Conservation (phyloP, 2,329 filamentous ascomycete species). For the Fusarium newnesense region DNA sequence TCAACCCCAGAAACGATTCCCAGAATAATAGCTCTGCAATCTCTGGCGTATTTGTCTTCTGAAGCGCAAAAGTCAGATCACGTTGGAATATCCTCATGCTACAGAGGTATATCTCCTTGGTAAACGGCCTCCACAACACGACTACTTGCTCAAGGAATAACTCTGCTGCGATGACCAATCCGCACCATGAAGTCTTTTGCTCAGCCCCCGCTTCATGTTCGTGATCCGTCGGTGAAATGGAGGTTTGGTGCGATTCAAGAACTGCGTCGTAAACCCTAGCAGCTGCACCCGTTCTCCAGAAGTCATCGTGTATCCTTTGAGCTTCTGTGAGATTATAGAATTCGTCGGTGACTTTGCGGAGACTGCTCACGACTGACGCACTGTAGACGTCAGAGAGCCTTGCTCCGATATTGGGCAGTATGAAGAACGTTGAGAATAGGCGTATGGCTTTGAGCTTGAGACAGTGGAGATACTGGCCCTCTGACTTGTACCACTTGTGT, state of each 20-base stretch:
- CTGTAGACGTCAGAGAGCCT: not conserved
- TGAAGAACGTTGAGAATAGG: constrained; percentile 16
- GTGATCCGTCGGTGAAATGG: not conserved
- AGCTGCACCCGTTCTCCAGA: not conserved
- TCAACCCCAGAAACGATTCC: not conserved
- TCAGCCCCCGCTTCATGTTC: not conserved
- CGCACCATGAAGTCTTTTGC: constrained; percentile 2
- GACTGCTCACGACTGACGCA: not conserved
- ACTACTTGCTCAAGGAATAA: constrained; percentile 6
- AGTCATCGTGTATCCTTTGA: not conserved
- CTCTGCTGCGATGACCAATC: not conserved
- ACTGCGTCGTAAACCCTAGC: not conserved
- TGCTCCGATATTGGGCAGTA: not conserved
- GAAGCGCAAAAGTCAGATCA: not conserved
- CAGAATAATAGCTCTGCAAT: not conserved
- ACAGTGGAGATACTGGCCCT: not conserved
- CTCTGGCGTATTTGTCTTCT: not conserved
- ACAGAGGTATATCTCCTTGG: constrained; percentile 1
- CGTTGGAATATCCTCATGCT: constrained; percentile 6
- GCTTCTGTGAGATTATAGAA: not conserved
- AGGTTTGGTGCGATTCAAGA: not conserved
- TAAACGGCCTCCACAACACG: not conserved
- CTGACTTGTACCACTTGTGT: not conserved
- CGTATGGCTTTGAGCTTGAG: constrained; percentile 18
- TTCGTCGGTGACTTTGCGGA: not conserved